These are phyloP conservation scores for Erythrophleum ivorense DNA, from an alignment of 331 rosid species.

Conservation along the genomic window DNA sequence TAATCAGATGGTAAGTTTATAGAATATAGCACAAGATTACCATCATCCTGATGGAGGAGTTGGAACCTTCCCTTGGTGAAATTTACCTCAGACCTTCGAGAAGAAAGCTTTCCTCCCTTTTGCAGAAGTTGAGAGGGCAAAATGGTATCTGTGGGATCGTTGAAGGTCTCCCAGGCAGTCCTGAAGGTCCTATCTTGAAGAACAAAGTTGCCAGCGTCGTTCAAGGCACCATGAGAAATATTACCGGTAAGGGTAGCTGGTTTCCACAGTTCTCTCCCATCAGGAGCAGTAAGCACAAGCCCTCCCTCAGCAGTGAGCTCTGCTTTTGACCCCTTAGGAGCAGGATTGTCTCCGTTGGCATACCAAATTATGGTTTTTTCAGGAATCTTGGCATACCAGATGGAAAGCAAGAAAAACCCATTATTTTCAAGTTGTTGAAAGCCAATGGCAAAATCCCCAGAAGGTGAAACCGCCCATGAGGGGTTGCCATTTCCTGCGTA, in stretches of 20 bases:
- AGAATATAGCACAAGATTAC: slow-evolving; percentile 51
- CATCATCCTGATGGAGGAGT: slow-evolving; percentile 47
- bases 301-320: slow-evolving; percentile 44
- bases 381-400: slow-evolving; percentile 60
- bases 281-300: slow-evolving; percentile 49
- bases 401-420: slow-evolving; percentile 51
- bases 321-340: slow-evolving; percentile 49
- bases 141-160: slow-evolving; percentile 51
- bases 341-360: slow-evolving; percentile 37
- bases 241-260: background rate
- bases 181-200: slow-evolving; percentile 14
- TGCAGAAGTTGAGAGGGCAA: slow-evolving; percentile 51
- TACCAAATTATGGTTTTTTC: slow-evolving; percentile 59
- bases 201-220: slow-evolving; percentile 57
- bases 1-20: slow-evolving; percentile 49
- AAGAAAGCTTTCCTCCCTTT: slow-evolving; percentile 41
- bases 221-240: slow-evolving; percentile 43
- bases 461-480: slow-evolving; percentile 59
- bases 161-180: slow-evolving; percentile 52
- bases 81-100: slow-evolving; percentile 38
- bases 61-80: slow-evolving; percentile 52
- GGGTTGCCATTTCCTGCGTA: slow-evolving; percentile 11
- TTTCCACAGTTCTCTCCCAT: slow-evolving; percentile 48
- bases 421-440: slow-evolving; percentile 34
- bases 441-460: slow-evolving; percentile 68